Percentiles rank a stretch among this genome's conserved stretches.
These are phyloP conservation scores for Cladosporium sphaerospermum DNA, from an alignment of 2,329 filamentous ascomycete species.

Conservation along the genomic window DNA sequence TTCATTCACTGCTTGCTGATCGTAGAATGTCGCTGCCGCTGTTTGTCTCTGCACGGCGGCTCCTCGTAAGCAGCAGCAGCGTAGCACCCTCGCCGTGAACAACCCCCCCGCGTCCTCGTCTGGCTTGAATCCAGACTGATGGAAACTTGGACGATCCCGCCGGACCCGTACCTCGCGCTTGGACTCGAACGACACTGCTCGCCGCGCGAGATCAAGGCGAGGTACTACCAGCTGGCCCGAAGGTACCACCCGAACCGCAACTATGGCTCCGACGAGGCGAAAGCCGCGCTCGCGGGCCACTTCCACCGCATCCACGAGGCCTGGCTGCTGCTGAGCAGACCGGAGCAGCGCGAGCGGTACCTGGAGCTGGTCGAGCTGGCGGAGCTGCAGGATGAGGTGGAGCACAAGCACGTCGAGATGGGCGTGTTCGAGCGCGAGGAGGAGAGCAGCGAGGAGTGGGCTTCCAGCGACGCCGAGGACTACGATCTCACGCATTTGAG, in stretches of 20 bases:
- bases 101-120: too few species aligned
- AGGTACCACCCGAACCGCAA: slow-evolving; percentile 61
- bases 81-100: too few species aligned
- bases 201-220: slow-evolving; percentile 72
- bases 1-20: too few species aligned
- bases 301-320: slow-evolving; percentile 28
- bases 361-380: slow-evolving; percentile 25
- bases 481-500: slow-evolving; percentile 18
- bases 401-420: slow-evolving; percentile 12
- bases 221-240: slow-evolving; percentile 84
- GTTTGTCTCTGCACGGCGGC: too few species aligned
- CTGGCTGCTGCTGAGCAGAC: slow-evolving; percentile 24
- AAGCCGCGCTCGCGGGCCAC: slow-evolving; percentile 18
- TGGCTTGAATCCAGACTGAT: neutral
- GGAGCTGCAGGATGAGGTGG: slow-evolving; percentile 25
- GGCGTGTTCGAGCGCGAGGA: slow-evolving; percentile 11
- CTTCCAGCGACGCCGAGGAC: slow-evolving; percentile 31
- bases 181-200: slow-evolving; percentile 65
- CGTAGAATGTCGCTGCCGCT: too few species aligned
- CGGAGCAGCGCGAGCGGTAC: slow-evolving; percentile 24
- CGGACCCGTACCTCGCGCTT: slow-evolving; percentile 80
- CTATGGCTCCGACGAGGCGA: slow-evolving; percentile 45
- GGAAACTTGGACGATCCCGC: slow-evolving; percentile 27
- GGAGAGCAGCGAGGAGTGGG: slow-evolving; percentile 22
- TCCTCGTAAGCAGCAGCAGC: too few species aligned